Base-by-base conservation (phyloP, 352 stramenopile species). In the Pythium chondricola region DNA sequence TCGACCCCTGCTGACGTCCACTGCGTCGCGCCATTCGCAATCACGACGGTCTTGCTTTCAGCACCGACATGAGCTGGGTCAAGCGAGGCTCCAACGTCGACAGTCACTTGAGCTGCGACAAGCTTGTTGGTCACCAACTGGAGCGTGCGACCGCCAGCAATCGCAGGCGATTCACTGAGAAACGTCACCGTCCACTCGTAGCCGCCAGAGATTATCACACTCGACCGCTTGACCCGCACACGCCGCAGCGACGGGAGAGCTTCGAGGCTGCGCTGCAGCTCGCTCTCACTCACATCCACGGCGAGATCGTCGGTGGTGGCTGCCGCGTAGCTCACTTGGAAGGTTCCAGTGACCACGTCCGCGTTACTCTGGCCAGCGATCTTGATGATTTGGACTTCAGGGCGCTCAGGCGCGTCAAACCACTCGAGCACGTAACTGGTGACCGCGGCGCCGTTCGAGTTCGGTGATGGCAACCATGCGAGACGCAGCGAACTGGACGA, bases 161-260 rank as follows among this genome's bases (percentile, higher is more conserved):
- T 46, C 0, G 74, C 58, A 7, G 76, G 78, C 2, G 63, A 46
- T 48, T 91, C 78, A 3, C 66, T 68, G 3, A 83, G 25, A 53
- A 93, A 94, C 17, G 80, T 90, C 20, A 94, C 65, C 1, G 67
- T 86, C 82, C 82, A 93, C 47, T 85, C 58, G 46, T 80, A 93
- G 0, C 82, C 82, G 13, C 69, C 74, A 2, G 18, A 48, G 22
- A 69, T 63, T 1, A 50, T 10, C 4, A 55, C 39, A 0, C 38
- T 1, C 1, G 82, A 92, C 2, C 83, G 74, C 43, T 92, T 60
- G 1, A 97, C 86, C 17, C 82, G 71, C 18, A 97, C 85, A 36
- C 63, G 72, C 3, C 85, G 80, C 20, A 95, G 46, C 16, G 63
- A 68, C 7, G 66, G 43, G 1, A 95, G 45, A 0, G 65, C 59